These are phyloP conservation scores for Psophocarpus tetragonolobus DNA, from an alignment of 306 rosid genomes.

Conservation along the genomic window DNA sequence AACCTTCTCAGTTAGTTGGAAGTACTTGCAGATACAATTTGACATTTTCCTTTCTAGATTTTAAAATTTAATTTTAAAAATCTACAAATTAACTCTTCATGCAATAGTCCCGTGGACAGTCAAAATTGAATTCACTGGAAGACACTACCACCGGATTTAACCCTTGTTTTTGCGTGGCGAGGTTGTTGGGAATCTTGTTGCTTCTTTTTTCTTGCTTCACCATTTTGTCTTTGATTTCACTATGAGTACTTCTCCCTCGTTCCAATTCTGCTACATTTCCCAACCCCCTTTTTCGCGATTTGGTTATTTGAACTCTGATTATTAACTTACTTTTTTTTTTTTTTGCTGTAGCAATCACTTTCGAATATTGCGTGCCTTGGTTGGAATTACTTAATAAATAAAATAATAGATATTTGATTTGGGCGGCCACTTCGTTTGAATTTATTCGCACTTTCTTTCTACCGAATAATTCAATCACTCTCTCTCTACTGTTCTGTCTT, in stretches of 20 bases:
- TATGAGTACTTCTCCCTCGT: neutral
- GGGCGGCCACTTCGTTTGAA: conserved; percentile 62
- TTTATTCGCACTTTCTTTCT: neutral
- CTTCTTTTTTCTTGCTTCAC: neutral
- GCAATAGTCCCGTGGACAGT: too few relatives aligned
- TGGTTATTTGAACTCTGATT: neutral
- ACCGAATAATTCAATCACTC: neutral
- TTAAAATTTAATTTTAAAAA: too few relatives aligned
- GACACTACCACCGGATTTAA: neutral
- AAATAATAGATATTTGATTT: conserved; percentile 9
- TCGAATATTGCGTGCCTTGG: neutral
- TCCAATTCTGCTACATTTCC: neutral
- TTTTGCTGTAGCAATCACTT: neutral
- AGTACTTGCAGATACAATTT: too few relatives aligned
- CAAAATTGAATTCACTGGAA: neutral
- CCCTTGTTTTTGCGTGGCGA: neutral
- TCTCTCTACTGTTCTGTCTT: neutral
- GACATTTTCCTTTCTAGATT: too few relatives aligned
- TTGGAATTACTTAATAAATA: conserved; percentile 21
- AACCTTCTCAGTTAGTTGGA: too few relatives aligned
- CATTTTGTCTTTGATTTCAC: neutral
- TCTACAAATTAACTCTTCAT: too few relatives aligned
- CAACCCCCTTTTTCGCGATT: neutral
- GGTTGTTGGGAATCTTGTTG: neutral
- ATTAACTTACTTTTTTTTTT: neutral